Base-by-base conservation (phyloP, 2,329 filamentous ascomycete species). In the Phyllosticta citriasiana region DNA sequence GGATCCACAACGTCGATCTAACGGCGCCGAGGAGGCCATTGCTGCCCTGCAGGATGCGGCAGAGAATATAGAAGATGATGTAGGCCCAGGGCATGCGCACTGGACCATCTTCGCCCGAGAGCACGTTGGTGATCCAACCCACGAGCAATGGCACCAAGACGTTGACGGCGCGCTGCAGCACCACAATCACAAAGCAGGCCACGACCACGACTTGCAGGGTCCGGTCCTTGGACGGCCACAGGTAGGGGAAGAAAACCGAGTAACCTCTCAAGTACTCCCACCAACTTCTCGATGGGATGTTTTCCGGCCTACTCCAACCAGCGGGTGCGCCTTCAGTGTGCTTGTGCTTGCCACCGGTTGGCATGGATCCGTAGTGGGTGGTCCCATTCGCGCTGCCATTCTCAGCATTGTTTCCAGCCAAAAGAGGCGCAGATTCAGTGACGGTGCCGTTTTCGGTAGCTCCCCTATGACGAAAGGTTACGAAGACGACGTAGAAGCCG, bases 261-360 rank as follows among this genome's bases (percentile, higher is more conserved):
- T 97, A 99, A 54, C 93, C 91, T 65, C 88, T 86, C 63, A 97
- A 79, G 73, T 99, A 99, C 71, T 97, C 92, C 85, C 89, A 96
- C 94, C 94, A 99, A 58, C 87, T 94, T 66, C 89, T 91, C 67
- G 89, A 88, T 2, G 91, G 92, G 8, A 91, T 83, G 65, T 90
- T 93, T 47, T 88, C 88, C 1, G 92, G 92, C 67, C 93, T 88
- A 73, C 95, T 95, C 80, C 96, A 97, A 5, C 89, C 90, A 9
- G 88, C 85, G 25, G 84, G 84, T 57, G 84, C 82, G 62, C 90
- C 87, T 64, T 80, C 74, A 24, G 79, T 72, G 65, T 78, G 74
- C 30, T 53, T 67, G 60, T 78, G 70, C 64, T 77, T 76, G 66
- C 73, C 73, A 65, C 78, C 70, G 10, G 68, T 75, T 10, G 72